phyloP scores from a whole-genome alignment of 176 grass and related monocot genomes.

The Dendrocalamus sinicus region DNA sequence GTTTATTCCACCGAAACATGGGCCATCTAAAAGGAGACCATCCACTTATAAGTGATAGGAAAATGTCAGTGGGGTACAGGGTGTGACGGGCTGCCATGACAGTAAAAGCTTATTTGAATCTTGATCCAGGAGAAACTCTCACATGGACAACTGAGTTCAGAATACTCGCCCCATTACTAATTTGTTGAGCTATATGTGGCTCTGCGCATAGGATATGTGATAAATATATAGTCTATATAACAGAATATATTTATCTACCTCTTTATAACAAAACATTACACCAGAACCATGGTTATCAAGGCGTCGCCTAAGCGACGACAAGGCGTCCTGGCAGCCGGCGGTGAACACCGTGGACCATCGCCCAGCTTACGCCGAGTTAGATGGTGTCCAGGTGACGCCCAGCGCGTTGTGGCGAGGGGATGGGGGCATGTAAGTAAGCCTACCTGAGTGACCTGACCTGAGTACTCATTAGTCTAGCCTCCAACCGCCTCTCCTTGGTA shows the following conservation, averaged over 20 bases:
- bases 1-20: not conserved
- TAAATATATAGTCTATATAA: constrained; percentile 23
- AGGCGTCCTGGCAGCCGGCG: too few species aligned
- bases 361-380: too few species aligned
- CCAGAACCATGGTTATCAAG: not conserved
- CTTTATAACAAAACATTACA: not conserved
- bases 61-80: not conserved
- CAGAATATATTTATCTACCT: not conserved
- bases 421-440: too few species aligned
- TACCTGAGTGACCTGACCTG: too few species aligned
- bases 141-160: constrained; percentile 15
- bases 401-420: too few species aligned
- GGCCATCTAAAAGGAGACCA: constrained; percentile 1
- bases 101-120: constrained; percentile 16
- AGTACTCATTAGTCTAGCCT: too few species aligned
- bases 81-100: not conserved
- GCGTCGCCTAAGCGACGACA: too few species aligned
- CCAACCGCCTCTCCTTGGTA: too few species aligned
- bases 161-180: not conserved
- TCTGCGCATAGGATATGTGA: not conserved
- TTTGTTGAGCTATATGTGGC: not conserved
- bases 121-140: not conserved
- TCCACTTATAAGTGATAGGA: constrained; percentile 25
- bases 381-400: too few species aligned
- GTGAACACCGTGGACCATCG: too few species aligned